Evolutionary conservation across 345 rosid genomes (phyloP), one percentile per base, ranked within the genome.

Genomic region (Tarenaya hassleriana): DNA sequence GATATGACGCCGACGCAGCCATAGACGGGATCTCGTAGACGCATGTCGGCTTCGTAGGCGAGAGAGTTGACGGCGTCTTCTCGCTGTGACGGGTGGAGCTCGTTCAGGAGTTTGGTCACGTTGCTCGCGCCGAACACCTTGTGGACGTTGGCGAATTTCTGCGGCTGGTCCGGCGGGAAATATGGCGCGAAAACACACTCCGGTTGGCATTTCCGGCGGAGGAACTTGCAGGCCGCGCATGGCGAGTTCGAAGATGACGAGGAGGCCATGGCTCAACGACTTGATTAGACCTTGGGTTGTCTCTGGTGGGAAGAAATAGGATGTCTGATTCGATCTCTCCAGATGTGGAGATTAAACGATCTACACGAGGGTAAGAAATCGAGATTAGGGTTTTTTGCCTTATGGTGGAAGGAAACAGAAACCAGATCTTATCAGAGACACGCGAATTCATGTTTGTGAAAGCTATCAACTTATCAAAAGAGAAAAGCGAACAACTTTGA

Each of bases 1-100:
- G 92, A 74, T 55, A 91, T 82, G 13, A 77, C 60, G 4, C 94
- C 88, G 18, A 86, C 87, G 11, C 98, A 86, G 8, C 98, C 96
- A 10, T 91, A 87, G 12, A 91, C 86, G 0, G 94, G 98, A 39
- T 91, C 96, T 0, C 73, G 85, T 21, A 80, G 80, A 5, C 96
- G 78, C 29, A 81, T 76, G 61, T 86, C 88, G 0, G 92, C 88
- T 40, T 86, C 88, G 10, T 75, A 86, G 15, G 74, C 72, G 1
- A 86, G 76, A 3, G 91, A 81, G 66, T 75, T 74, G 1, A 83
- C 92, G 0, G 95, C 92, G 10, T 83, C 95, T 58, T 83, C 83
- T 1, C 95, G 69, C 12, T 77, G 73, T 1, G 60, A 38, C 16
- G 72, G 55, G 16, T 40, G 43, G 27, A 83, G 68, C 15, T 83